phyloP scores from a whole-genome alignment of 139 green algal species.

The Coelastrella sp. region DNA sequence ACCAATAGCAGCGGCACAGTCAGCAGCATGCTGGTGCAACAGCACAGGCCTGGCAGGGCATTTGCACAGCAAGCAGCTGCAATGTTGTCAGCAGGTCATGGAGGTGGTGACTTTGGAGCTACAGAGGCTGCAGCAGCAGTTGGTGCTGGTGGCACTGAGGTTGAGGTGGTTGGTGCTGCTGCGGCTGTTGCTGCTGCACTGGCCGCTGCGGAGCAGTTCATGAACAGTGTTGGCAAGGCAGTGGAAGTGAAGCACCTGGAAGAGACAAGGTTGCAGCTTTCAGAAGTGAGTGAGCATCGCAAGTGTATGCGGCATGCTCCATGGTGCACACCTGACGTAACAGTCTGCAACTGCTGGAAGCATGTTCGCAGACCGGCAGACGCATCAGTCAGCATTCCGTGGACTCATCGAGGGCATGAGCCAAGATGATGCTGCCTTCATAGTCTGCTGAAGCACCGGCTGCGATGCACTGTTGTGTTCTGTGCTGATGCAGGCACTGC shows the following conservation, averaged over 20 bases:
- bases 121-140: not conserved
- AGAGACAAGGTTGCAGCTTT: not conserved
- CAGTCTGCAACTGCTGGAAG: too few species aligned
- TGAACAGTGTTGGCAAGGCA: not conserved
- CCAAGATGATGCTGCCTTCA: too few species aligned
- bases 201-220: slow-evolving; percentile 36
- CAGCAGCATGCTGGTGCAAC: not conserved
- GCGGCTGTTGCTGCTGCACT: slow-evolving; percentile 30
- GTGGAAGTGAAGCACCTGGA: slow-evolving; percentile 2
- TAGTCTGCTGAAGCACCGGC: too few species aligned
- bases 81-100: not conserved
- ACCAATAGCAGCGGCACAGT: not conserved
- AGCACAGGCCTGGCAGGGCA: not conserved
- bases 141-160: not conserved
- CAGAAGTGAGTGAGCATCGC: not conserved
- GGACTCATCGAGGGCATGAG: too few species aligned
- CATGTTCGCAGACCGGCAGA: too few species aligned
- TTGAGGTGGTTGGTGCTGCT: not conserved
- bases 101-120: not conserved
- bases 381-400: too few species aligned
- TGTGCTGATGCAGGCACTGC: too few species aligned
- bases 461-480: too few species aligned
- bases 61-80: not conserved
- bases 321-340: not conserved
- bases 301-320: not conserved